phyloP scores from a whole-genome alignment of 2,329 filamentous ascomycete species.

The Madurella fahalii region DNA sequence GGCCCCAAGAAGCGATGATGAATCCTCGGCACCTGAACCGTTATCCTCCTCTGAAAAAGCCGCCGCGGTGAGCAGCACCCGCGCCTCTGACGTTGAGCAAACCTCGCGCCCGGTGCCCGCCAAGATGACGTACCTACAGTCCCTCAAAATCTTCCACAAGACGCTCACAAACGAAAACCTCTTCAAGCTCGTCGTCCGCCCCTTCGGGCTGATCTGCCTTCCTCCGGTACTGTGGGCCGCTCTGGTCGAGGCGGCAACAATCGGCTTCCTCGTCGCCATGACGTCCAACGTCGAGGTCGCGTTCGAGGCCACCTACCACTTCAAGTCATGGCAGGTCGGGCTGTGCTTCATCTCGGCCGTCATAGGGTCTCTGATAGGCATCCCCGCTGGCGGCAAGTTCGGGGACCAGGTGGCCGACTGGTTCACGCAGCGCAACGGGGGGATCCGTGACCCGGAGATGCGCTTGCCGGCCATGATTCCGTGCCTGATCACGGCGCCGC shows the following conservation, averaged over 20 bases:
- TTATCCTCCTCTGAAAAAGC: conserved; percentile 18
- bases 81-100: conserved; percentile 18
- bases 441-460: conserved; percentile 58
- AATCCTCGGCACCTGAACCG: not conserved
- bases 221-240: conserved; percentile 54
- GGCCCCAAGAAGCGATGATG: conserved; percentile 10
- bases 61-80: conserved; percentile 11
- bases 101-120: conserved; percentile 9
- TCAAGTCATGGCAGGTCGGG: conserved; percentile 44
- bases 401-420: conserved; percentile 46
- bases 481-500: conserved; percentile 47
- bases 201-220: conserved; percentile 46
- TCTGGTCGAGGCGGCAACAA: conserved; percentile 50
- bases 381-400: conserved; percentile 47
- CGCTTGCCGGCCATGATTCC: conserved; percentile 51
- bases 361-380: conserved; percentile 45
- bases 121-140: conserved; percentile 32
- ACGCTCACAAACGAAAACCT: conserved; percentile 44
- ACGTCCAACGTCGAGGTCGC: conserved; percentile 49
- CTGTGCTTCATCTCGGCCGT: conserved; percentile 48
- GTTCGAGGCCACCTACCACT: conserved; percentile 40
- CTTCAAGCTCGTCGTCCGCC: conserved; percentile 45
- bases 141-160: conserved; percentile 38
- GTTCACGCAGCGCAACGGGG: conserved; percentile 49
- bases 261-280: conserved; percentile 53